phyloP scores from a whole-genome alignment of 2,329 filamentous ascomycete species.

The Cladosporium oxysporum region DNA sequence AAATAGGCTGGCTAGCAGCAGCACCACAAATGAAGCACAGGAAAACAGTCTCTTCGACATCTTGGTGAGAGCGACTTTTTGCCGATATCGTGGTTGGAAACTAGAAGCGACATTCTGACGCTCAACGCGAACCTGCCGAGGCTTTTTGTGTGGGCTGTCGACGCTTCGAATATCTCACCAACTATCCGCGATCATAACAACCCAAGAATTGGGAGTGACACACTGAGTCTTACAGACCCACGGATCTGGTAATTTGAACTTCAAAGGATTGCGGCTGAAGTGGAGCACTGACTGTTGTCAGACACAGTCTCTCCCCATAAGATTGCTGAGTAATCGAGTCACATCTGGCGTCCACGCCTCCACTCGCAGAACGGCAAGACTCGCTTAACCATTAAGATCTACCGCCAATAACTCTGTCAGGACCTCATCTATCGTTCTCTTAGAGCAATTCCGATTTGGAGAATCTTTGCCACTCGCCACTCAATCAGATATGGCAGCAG shows the following conservation, averaged over 20 bases:
- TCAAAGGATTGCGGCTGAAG: neutral
- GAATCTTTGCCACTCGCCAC: neutral
- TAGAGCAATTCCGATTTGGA: neutral
- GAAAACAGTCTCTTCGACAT: too few relatives aligned
- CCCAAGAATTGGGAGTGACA: neutral
- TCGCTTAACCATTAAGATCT: neutral
- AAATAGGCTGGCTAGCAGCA: neutral
- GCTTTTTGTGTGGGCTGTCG: neutral
- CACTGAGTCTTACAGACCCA: neutral
- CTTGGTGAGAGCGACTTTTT: too few relatives aligned
- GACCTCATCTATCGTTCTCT: neutral
- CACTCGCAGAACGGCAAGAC: neutral
- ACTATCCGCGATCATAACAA: neutral
- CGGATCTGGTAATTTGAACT: neutral
- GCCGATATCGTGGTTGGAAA: neutral
- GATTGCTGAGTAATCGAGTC: constrained; percentile 17
- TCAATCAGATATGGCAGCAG: neutral
- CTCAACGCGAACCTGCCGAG: neutral
- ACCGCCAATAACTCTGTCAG: neutral
- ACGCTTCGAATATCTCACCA: neutral
- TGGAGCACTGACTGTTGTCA: too few relatives aligned
- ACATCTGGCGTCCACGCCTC: neutral
- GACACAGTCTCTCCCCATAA: neutral
- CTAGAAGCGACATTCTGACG: neutral
- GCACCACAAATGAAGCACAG: neutral